Evolutionary conservation across 345 rosid genomes (phyloP), one percentile per base, ranked within the genome.

Genomic region (Noccaea bulbosa): DNA sequence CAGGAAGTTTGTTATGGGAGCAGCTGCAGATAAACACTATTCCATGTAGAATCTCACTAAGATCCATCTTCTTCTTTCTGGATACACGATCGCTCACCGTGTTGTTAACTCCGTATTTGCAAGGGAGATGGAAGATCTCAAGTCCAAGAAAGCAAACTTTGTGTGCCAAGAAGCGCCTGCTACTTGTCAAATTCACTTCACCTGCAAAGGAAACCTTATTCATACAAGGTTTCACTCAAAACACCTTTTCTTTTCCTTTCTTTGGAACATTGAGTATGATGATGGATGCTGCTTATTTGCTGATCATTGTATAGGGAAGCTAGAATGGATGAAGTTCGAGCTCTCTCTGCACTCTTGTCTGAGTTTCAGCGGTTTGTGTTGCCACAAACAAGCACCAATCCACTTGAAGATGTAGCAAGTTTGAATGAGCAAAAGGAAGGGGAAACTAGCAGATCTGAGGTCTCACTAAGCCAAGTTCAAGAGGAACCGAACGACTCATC

Each of bases 1-100:
- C 39, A 80, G 73, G 76, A 82, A 85, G 82, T 84, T 92, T 66
- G 94, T 88, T 4, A 90, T 92, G 93, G 96, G 96, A 79, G 93
- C 90, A 50, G 96, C 96, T 65, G 81, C 86, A 9, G 85, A 90
- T 80, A 85, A 77, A 71, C 85, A 83, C 53, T 81, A 74, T 78
- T 80, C 81, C 6, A 84, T 45, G 62, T 70, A 22, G 24, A 20
- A 20, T 20, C 22, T 20, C 22, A 20, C 22, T 20, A 0, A 17
- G 20, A 0, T 17, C 20, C 0, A 1, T 20, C 22, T 20, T 24
- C 24, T 33, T 40, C 35, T 34, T 33, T 40, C 35, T 16, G 7
- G 24, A 20, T 20, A 20, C n/a, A n/a, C n/a, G n/a, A n/a, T n/a
- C n/a, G n/a, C 22, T 20, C 22, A 20, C 22, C 22, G 22, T 20